Percentiles rank a stretch among this genome's conserved stretches.
Evolutionary conservation across 352 stramenopile genomes (phyloP).

Genomic region (Blastocystis sp.): DNA sequence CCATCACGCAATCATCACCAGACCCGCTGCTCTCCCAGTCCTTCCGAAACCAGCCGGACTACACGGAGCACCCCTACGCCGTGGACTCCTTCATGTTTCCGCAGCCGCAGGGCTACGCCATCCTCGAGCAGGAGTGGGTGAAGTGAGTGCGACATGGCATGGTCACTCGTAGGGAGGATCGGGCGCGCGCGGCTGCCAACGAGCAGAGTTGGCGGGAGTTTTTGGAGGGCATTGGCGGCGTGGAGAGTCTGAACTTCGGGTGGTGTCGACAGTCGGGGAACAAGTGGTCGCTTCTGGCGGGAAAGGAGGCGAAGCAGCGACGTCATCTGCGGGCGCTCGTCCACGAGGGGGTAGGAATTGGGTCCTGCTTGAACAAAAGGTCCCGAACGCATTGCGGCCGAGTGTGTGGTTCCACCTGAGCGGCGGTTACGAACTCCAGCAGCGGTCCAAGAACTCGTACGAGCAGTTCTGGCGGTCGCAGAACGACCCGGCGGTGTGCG

Average conservation of each 20-base stretch:
- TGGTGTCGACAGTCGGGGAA: conserved; percentile 43
- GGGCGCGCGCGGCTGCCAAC: neutral
- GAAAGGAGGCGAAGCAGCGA: neutral
- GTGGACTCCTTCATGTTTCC: conserved; percentile 42
- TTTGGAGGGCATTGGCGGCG: conserved; percentile 23
- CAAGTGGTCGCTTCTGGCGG: neutral
- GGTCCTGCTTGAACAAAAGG: neutral
- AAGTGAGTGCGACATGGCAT: neutral
- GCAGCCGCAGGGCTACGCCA: conserved; percentile 29
- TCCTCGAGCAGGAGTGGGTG: conserved; percentile 27
- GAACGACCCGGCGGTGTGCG: neutral
- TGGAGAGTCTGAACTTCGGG: conserved; percentile 2
- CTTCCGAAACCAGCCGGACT: neutral
- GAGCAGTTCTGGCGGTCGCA: conserved; percentile 9
- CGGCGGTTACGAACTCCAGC: conserved; percentile 13
- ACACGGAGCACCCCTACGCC: conserved; percentile 16
- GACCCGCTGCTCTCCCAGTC: neutral
- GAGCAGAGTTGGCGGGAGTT: neutral
- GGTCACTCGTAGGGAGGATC: neutral
- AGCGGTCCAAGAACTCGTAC: conserved; percentile 9
- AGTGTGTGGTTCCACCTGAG: conserved; percentile 58
- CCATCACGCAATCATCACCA: no score
- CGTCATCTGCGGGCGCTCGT: neutral
- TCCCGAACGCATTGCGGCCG: neutral
- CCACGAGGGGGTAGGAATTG: conserved; percentile 9